Conservation (phyloP, 2,329 filamentous ascomycete genomes). For the Penicillium griseofulvum region DNA sequence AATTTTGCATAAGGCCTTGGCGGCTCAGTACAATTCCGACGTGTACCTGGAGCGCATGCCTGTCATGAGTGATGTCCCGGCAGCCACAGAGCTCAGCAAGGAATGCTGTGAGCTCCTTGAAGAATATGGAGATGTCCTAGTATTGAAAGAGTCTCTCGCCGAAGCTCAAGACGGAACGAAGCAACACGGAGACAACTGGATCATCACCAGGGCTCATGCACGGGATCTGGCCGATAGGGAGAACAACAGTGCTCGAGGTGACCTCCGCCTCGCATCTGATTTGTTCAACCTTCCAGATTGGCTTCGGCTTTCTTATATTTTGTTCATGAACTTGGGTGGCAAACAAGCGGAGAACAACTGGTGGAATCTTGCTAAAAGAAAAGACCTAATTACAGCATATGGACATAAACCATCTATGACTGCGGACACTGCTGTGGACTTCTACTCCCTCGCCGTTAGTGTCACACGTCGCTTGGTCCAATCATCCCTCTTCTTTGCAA, state of each 20-base stretch:
- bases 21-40: slow-evolving; percentile 40
- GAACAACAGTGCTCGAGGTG: slow-evolving; percentile 28
- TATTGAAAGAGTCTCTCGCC: slow-evolving; percentile 60
- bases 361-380: slow-evolving; percentile 54
- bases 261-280: slow-evolving; percentile 49
- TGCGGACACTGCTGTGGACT: slow-evolving; percentile 71
- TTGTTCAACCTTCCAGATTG: slow-evolving; percentile 62
- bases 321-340: slow-evolving; percentile 72
- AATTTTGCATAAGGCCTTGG: slow-evolving; percentile 56
- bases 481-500: slow-evolving; percentile 66
- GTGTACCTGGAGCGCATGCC: slow-evolving; percentile 37
- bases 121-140: slow-evolving; percentile 63
- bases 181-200: slow-evolving; percentile 65
- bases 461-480: slow-evolving; percentile 70
- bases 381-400: slow-evolving; percentile 12
- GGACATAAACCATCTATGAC: slow-evolving; percentile 65
- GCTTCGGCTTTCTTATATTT: slow-evolving; percentile 60
- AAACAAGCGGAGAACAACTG: slow-evolving; percentile 64
- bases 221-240: slow-evolving; percentile 31
- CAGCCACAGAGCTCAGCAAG: slow-evolving; percentile 68
- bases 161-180: slow-evolving; percentile 61
- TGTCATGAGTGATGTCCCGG: slow-evolving; percentile 59
- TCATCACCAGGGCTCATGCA: slow-evolving; percentile 51
- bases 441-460: slow-evolving; percentile 65
- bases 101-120: slow-evolving; percentile 67